These are phyloP conservation scores for Ehretia macrophylla DNA, from an alignment of 257 asterid species.

Conservation along the genomic window DNA sequence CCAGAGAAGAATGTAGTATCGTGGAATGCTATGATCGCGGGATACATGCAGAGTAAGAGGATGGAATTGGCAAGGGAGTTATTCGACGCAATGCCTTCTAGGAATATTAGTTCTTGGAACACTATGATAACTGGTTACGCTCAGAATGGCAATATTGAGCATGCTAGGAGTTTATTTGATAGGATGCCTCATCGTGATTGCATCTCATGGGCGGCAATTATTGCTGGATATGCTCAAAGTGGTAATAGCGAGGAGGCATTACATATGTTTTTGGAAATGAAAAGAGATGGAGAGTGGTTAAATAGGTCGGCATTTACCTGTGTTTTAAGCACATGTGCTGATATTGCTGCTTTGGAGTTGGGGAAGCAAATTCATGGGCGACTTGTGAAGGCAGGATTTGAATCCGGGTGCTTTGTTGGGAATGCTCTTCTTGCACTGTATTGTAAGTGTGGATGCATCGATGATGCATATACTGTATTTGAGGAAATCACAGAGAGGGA, in stretches of 20 bases:
- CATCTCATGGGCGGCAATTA: constrained; percentile 96
- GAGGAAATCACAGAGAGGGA: constrained; percentile 62
- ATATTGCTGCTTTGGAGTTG: constrained; percentile 75
- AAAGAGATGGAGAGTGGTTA: constrained; percentile 57
- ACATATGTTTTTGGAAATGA: constrained; percentile 52
- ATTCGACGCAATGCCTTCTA: constrained; percentile 75
- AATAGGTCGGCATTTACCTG: constrained; percentile 65
- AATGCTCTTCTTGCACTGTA: constrained; percentile 95
- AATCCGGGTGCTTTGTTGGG: constrained; percentile 71
- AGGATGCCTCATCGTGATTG: constrained; percentile 75
- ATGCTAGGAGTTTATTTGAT: constrained; percentile 61
- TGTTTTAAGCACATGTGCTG: constrained; percentile 81
- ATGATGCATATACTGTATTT: constrained; percentile 65
- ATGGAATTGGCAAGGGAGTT: constrained; percentile 70
- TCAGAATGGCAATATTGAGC: constrained; percentile 55
- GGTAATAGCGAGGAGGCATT: constrained; percentile 67
- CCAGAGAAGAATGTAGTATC: constrained; percentile 79
- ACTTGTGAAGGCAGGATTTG: constrained; percentile 70
- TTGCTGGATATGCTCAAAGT: constrained; percentile 74
- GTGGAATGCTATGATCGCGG: constrained; percentile 92
- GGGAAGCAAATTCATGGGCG: constrained; percentile 86
- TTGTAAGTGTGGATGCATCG: constrained; percentile 87
- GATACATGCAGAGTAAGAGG: constrained; percentile 68
- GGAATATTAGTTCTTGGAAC: constrained; percentile 85
- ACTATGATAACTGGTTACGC: constrained; percentile 88